Evolutionary conservation across 306 rosid species (phyloP).

Genomic region (Arachis stenosperma): DNA sequence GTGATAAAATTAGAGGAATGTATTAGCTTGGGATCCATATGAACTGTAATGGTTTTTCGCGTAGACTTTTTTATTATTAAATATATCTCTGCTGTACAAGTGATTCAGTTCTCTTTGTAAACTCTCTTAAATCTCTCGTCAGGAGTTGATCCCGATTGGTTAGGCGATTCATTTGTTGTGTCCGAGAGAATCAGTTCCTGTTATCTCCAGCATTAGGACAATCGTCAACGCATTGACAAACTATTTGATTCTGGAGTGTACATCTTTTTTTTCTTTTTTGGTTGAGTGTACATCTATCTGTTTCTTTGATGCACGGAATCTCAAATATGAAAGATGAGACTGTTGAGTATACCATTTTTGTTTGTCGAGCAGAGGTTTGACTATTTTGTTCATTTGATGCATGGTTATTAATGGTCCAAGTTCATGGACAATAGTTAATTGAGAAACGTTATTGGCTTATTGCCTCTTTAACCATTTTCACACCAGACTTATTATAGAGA

Average conservation of each 20-base stretch:
- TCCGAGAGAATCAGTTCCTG: not conserved
- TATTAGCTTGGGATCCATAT: slow-evolving; percentile 40
- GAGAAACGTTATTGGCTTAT: not conserved
- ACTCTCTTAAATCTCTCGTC: too few relatives aligned
- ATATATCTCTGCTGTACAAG: too few relatives aligned
- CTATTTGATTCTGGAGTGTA: not conserved
- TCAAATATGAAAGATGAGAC: not conserved
- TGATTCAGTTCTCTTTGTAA: too few relatives aligned
- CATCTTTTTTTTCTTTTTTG: too few relatives aligned
- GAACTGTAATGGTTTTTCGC: not conserved
- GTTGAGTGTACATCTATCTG: not conserved
- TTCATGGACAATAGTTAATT: not conserved
- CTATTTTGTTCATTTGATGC: slow-evolving; percentile 4
- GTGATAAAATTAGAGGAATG: slow-evolving; percentile 70
- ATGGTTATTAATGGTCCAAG: slow-evolving; percentile 2
- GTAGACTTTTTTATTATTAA: not conserved
- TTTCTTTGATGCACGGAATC: not conserved
- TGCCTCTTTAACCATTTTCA: not conserved
- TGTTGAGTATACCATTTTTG: not conserved
- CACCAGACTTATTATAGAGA: not conserved
- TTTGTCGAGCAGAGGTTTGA: not conserved
- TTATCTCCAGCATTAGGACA: not conserved
- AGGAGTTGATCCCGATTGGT: too few relatives aligned
- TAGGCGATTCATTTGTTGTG: not conserved
- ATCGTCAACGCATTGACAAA: not conserved